Base-by-base conservation (phyloP, 2,329 filamentous ascomycete species). In the Colletotrichum tamarilloi region DNA sequence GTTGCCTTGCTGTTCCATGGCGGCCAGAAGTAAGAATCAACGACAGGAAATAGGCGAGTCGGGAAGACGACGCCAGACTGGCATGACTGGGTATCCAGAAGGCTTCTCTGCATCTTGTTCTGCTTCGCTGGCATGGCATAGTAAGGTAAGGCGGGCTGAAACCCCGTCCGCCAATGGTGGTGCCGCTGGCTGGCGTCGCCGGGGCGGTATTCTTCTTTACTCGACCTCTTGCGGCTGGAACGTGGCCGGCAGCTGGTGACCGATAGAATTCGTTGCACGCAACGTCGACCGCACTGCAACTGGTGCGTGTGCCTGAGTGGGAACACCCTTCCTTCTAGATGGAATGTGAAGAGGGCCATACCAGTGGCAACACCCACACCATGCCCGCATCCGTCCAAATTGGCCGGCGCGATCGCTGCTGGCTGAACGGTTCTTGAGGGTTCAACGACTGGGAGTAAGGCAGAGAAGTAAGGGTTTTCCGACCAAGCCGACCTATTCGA, bases 291-390 rank as follows among this genome's bases (percentile, higher is more conserved):
- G 38, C 19, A 22, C 30, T 55, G 38, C 49, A 49, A 52, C 60
- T 56, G 62, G 62, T 62, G 56, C 28, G 67, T 70, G 70, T 70
- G 67, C 70, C 70, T 57, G 67, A 66, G 46, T 28, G 62, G 69
- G 52, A 53, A 46, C 30, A 49, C 65, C 42, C 22, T 19, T 19
- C 32, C 16, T 57, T 35, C 38, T 6, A 28, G 19, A 28, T 35
- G 46, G 35, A n/a, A 16, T 53, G n/a, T 59, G 16, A 70, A 57
- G 26, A 30, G 42, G 6, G 52, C 57, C 57, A 66, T 66, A 30
- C 55, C 35, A 56, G 11, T 35, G 32, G 32, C 32, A 35, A 55
- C 56, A 57, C 63, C 49, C 49, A 71, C 59, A 24, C 57, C 32
- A 38, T 42, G 46, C 53, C 60, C 58, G 53, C 66, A 63, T 59